Conservation (phyloP, 306 rosid species). For the Vachellia collinsii region DNA sequence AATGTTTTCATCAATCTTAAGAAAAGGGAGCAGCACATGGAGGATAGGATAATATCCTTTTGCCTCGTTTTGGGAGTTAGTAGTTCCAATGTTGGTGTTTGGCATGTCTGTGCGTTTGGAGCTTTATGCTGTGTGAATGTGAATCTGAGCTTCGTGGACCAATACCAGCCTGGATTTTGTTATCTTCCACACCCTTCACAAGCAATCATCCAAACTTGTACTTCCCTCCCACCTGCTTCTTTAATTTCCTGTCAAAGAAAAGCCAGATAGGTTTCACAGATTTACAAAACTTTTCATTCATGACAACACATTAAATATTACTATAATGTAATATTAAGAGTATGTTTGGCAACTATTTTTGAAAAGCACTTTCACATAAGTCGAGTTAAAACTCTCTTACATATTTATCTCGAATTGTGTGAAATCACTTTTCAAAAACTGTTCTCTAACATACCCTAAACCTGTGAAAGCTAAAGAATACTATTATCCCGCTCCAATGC, state of each 20-base stretch:
- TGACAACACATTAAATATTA: no score
- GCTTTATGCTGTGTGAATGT: conserved; percentile 14
- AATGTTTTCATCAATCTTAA: no score
- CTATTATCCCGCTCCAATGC: no score
- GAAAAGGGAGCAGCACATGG: conserved; percentile 8
- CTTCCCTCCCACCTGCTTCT: not conserved
- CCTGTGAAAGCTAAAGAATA: no score
- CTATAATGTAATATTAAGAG: no score
- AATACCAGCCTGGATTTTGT: conserved; percentile 30
- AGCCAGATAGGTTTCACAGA: not conserved
- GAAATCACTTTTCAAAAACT: no score
- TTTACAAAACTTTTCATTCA: no score
- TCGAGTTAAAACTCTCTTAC: no score
- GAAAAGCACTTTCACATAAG: no score
- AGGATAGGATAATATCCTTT: not conserved
- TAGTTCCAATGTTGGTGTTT: not conserved
- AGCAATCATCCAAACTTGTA: not conserved
- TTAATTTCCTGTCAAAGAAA: not conserved
- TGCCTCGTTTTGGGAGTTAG: conserved; percentile 1
- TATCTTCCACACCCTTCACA: not conserved
- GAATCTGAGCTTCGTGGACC: not conserved
- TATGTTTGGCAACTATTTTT: no score
- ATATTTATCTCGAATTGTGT: no score
- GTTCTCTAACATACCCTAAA: no score
- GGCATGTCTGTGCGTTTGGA: conserved; percentile 4